phyloP scores from a whole-genome alignment of 192 early-diverging fungal species.

The Spizellomyces sp. region DNA sequence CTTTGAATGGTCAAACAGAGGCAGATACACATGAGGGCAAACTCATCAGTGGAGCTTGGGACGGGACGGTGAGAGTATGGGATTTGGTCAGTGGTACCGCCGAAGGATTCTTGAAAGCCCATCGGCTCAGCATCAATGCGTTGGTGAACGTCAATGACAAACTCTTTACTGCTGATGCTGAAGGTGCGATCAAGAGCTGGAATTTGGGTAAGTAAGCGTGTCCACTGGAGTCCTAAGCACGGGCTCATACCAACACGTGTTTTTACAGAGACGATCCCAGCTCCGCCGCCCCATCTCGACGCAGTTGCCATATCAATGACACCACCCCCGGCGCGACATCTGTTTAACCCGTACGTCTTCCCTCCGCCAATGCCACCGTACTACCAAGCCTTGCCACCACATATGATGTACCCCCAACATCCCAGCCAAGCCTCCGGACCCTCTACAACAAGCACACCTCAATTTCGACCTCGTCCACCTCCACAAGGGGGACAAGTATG shows the following conservation, averaged over 20 bases:
- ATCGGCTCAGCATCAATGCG: slow-evolving; percentile 23
- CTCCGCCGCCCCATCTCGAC: slow-evolving; percentile 4
- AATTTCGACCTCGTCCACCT: neutral
- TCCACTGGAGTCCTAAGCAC: neutral
- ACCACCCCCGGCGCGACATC: neutral
- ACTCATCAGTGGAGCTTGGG: slow-evolving; percentile 19
- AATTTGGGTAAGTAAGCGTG: slow-evolving; percentile 9
- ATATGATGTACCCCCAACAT: neutral
- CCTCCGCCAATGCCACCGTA: neutral
- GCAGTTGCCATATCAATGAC: neutral
- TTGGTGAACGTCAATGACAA: neutral
- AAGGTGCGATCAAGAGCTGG: slow-evolving; percentile 22
- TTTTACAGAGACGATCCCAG: neutral
- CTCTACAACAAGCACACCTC: neutral
- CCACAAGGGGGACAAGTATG: neutral
- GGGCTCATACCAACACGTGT: neutral
- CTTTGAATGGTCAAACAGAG: neutral
- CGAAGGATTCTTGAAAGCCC: neutral
- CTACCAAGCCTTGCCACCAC: neutral
- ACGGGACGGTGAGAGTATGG: slow-evolving; percentile 25
- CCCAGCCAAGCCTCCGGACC: neutral
- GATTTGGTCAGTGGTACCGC: slow-evolving; percentile 13
- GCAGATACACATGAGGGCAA: slow-evolving; percentile 1
- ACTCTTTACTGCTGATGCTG: slow-evolving; percentile 19
- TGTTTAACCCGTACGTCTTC: neutral